Evolutionary conservation across 1,284 basidiomycete species (phyloP).

Genomic region (Rhodotorula sp.): DNA sequence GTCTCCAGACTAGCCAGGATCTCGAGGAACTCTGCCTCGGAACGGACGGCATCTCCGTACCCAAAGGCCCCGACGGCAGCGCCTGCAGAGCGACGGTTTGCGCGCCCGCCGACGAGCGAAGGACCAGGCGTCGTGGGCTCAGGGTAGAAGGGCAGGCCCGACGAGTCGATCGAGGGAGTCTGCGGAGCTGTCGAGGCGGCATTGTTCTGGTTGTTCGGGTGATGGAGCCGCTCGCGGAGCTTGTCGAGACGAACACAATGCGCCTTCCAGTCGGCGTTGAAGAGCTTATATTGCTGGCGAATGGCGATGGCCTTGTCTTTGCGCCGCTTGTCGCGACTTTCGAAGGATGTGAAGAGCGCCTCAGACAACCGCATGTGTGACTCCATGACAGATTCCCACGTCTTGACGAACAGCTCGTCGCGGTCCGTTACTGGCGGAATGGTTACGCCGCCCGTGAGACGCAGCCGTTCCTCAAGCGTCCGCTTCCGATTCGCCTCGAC

Average conservation of each 20-base stretch:
- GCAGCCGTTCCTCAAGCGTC: background rate
- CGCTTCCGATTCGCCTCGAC: background rate
- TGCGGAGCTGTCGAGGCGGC: slow-evolving; percentile 15
- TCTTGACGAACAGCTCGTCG: background rate
- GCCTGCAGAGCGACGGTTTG: slow-evolving; percentile 36
- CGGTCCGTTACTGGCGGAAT: background rate
- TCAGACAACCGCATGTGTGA: slow-evolving; percentile 28
- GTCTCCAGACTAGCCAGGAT: slow-evolving; percentile 89
- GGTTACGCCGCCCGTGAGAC: background rate
- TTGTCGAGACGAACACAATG: slow-evolving; percentile 41
- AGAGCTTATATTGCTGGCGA: slow-evolving; percentile 34
- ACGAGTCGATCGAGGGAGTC: slow-evolving; percentile 40
- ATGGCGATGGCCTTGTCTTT: slow-evolving; percentile 37
- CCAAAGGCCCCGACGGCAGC: slow-evolving; percentile 18
- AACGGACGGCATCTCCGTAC: slow-evolving; percentile 79
- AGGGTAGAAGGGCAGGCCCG: slow-evolving; percentile 38
- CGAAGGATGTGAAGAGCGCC: slow-evolving; percentile 30
- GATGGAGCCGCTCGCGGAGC: slow-evolving; percentile 34
- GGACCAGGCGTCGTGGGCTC: slow-evolving; percentile 40
- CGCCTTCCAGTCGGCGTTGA: slow-evolving; percentile 39
- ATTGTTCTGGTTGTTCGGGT: background rate
- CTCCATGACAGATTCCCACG: slow-evolving; percentile 14
- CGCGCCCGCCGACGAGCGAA: slow-evolving; percentile 29
- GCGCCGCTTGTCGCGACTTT: slow-evolving; percentile 32
- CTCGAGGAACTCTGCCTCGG: slow-evolving; percentile 95